Evolutionary conservation across 75 land plant species (phyloP).

Genomic region (Pinus albicaulis): DNA sequence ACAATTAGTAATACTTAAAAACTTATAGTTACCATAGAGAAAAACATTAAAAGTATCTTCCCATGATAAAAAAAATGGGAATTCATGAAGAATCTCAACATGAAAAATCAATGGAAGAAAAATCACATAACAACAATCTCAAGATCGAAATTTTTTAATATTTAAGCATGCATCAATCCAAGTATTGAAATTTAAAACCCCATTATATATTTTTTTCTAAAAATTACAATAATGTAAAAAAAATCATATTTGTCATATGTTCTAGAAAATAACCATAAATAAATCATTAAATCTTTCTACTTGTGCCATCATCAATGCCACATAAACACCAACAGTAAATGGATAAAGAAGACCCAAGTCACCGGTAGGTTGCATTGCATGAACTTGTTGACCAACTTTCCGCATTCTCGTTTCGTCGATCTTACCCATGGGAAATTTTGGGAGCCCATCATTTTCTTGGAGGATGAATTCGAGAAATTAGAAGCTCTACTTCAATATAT

Average conservation of each 20-base stretch:
- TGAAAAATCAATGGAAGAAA: too few relatives aligned
- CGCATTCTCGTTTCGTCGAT: slow-evolving; percentile 93
- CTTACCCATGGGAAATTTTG: slow-evolving; percentile 95
- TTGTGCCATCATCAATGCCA: slow-evolving; percentile 96
- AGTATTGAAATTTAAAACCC: not conserved
- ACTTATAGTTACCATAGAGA: too few relatives aligned
- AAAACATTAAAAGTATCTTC: too few relatives aligned
- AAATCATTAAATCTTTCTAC: slow-evolving; percentile 13
- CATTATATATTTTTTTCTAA: too few relatives aligned
- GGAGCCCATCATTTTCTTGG: slow-evolving; percentile 92
- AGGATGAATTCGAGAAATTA: not conserved
- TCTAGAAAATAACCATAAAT: not conserved
- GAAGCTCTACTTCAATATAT: not conserved
- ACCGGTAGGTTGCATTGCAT: slow-evolving; percentile 56
- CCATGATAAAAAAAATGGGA: too few relatives aligned
- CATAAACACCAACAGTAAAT: slow-evolving; percentile 89
- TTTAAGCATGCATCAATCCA: not conserved
- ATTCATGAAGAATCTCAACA: too few relatives aligned
- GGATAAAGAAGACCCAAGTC: slow-evolving; percentile 82
- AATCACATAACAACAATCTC: too few relatives aligned
- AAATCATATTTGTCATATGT: not conserved
- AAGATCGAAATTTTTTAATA: not conserved
- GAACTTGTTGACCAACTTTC: slow-evolving; percentile 90
- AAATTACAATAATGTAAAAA: not conserved
- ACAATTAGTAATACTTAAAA: too few relatives aligned